A percentile compares a stretch with the other conserved stretches of the same genome.
phyloP scores from a whole-genome alignment of 495 filamentous ascomycete genomes.

The Achaetomiella virescens region DNA sequence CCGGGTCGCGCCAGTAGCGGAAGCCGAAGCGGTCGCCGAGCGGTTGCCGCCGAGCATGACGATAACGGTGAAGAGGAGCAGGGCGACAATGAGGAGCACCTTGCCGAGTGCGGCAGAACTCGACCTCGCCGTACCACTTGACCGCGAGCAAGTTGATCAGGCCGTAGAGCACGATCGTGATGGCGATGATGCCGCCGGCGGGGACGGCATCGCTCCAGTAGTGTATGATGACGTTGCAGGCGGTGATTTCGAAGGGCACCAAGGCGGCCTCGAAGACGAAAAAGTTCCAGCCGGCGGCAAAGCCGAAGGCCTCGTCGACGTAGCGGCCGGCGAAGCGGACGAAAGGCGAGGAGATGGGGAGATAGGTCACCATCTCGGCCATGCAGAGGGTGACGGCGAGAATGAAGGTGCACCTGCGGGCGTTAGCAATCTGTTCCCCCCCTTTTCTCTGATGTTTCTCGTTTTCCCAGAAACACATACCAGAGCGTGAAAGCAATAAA shows the following conservation, averaged over 20 bases:
- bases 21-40: conserved; percentile 65
- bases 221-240: conserved; percentile 60
- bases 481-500: conserved; percentile 73
- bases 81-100: conserved; percentile 58
- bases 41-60: conserved; percentile 70
- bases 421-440: background rate
- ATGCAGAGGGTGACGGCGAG: conserved; percentile 61
- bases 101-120: conserved; percentile 63
- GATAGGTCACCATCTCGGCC: conserved; percentile 77
- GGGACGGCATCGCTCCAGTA: conserved; percentile 64
- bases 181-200: conserved; percentile 54
- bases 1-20: conserved; percentile 66
- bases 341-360: conserved; percentile 75
- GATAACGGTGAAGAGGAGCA: conserved; percentile 66
- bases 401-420: conserved; percentile 55
- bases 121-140: conserved; percentile 53
- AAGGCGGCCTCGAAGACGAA: conserved; percentile 63
- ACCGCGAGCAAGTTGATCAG: conserved; percentile 56
- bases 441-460: background rate
- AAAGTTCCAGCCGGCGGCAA: conserved; percentile 68
- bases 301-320: conserved; percentile 67
- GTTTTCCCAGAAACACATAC: conserved; percentile 28
- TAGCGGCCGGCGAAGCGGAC: conserved; percentile 77
- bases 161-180: conserved; percentile 54
- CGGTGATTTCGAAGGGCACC: conserved; percentile 67